phyloP scores from a whole-genome alignment of 345 rosid species.

The Arabidopsis arenosa region DNA sequence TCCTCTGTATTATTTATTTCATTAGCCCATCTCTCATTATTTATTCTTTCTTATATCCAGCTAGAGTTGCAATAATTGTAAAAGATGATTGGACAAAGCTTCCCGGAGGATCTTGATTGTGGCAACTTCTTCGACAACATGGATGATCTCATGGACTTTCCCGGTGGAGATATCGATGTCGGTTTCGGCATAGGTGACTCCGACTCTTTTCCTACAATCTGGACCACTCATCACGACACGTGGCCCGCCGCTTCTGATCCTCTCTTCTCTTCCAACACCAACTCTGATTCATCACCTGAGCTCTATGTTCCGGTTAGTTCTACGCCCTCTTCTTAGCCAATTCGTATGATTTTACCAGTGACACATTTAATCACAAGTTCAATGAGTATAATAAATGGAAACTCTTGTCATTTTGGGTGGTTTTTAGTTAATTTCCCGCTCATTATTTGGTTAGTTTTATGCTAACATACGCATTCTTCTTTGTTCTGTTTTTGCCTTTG shows the following conservation, averaged over 20 bases:
- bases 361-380: background rate
- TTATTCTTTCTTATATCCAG: background rate
- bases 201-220: constrained; percentile 63
- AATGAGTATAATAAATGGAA: no score
- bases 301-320: constrained; percentile 87
- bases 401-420: background rate
- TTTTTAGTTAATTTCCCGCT: background rate
- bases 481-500: constrained; percentile 3
- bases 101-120: constrained; percentile 86
- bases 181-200: constrained; percentile 45
- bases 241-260: constrained; percentile 61
- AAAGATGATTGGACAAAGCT: constrained; percentile 72
- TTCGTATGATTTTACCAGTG: background rate
- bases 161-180: constrained; percentile 69
- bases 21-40: constrained; percentile 11
- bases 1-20: background rate
- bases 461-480: constrained; percentile 31
- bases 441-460: constrained; percentile 2
- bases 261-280: constrained; percentile 61
- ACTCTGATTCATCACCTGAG: constrained; percentile 72
- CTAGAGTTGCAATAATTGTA: constrained; percentile 27
- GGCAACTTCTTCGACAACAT: constrained; percentile 95
- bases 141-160: constrained; percentile 86
- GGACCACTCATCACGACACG: constrained; percentile 73
- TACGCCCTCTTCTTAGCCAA: background rate